Evolutionary conservation across 1,139 yeast genomes (phyloP), one percentile per base, ranked within the genome.

Genomic region (Geotrichum fermentans): DNA sequence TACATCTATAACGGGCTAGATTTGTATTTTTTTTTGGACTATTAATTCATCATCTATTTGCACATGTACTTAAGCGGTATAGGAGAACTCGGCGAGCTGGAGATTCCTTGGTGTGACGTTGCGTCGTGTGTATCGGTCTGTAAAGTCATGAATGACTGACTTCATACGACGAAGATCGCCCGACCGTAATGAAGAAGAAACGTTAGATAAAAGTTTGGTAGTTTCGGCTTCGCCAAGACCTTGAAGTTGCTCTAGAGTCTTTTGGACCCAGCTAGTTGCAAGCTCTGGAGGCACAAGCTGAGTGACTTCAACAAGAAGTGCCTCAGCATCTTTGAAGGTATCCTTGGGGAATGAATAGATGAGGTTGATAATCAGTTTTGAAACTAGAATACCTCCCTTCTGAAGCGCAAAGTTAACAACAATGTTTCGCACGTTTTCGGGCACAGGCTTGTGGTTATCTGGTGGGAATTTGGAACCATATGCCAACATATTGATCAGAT

Each of bases 391-490:
- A 16, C 74, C 75, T 29, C 95, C 95, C 49, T 82, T 75, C 34
- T 70, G 63, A 2, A 66, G 56, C 18, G 72, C 72, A 60, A 71
- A 68, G 47, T 56, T 66, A 51, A 75, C 68, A 17, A 85, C 71
- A 36, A 74, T 69, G 10, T 65, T 60, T 51, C 79, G 74, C 56
- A 89, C 76, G 24, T 75, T 73, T 17, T 64, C 68, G 4, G 84
- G 83, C 17, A 77, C 73, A 30, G 65, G 66, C 8, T 77, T 79
- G 47, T 79, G 78, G 34, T 81, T 75, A 3, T 95, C 82, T 29
- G 85, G 74, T 2, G 96, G 89, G 14, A 77, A 73, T 35, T 78
- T 82, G 57, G 83, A 77, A 1, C 95, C 96, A 90, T 95, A 90
- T 17, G 89, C 79, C 34, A 85, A 69, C 40, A 86, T 73, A 64